Percentiles rank a stretch among this genome's conserved stretches.
These are phyloP conservation scores for Penstemon newberryi DNA, from an alignment of 257 asterid genomes.

Conservation along the genomic window DNA sequence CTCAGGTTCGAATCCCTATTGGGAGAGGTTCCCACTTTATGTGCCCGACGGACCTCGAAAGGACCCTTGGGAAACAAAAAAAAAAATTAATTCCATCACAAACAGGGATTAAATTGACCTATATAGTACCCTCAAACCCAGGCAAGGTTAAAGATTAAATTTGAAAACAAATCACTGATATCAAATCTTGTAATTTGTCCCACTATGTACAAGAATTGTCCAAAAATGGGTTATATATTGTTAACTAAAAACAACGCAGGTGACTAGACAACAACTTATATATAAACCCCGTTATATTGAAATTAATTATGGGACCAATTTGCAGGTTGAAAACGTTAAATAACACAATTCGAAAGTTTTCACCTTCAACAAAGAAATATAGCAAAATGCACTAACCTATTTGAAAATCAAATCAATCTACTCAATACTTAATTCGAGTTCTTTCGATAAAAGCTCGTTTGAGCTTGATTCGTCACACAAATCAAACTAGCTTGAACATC, in stretches of 20 bases:
- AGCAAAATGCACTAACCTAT: too few species aligned
- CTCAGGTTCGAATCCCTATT: too few species aligned
- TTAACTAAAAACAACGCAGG: slow-evolving; percentile 14
- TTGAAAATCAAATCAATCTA: too few species aligned
- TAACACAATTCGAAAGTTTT: background rate
- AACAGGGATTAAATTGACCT: too few species aligned
- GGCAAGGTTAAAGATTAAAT: background rate
- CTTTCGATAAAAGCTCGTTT: too few species aligned
- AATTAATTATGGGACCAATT: background rate
- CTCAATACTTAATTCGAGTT: too few species aligned
- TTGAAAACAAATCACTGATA: slow-evolving; percentile 3
- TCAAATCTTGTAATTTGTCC: slow-evolving; percentile 6
- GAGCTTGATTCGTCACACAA: too few species aligned
- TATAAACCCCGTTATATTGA: slow-evolving; percentile 7
- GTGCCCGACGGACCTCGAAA: too few species aligned
- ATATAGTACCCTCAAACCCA: background rate
- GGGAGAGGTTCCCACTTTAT: too few species aligned
- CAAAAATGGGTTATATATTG: background rate
- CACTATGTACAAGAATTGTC: slow-evolving; percentile 14
- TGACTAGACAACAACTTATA: slow-evolving; percentile 37
- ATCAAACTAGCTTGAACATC: too few species aligned
- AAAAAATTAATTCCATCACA: background rate
- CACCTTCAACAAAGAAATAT: too few species aligned
- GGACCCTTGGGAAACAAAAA: background rate
- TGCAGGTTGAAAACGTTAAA: slow-evolving; percentile 3